phyloP scores from a whole-genome alignment of 2,329 filamentous ascomycete genomes.

The Tolypocladium endophyticum region DNA sequence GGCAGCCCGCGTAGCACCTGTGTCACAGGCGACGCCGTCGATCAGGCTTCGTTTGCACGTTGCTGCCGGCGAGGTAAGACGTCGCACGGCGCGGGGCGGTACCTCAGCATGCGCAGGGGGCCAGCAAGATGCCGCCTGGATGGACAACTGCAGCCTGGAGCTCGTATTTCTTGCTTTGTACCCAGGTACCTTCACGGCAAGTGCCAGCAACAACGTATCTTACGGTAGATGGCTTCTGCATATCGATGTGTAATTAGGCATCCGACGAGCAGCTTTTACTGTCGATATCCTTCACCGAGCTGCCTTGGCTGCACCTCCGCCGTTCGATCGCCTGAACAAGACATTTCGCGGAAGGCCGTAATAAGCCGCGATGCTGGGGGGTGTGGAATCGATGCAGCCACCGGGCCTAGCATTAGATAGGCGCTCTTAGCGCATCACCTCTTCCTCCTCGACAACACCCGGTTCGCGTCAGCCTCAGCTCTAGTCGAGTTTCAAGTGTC shows the following conservation, averaged over 20 bases:
- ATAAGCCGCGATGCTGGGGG: not conserved
- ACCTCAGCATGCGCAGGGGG: not conserved
- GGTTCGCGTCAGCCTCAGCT: not conserved
- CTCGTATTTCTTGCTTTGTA: not conserved
- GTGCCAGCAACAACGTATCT: not conserved
- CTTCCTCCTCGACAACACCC: not conserved
- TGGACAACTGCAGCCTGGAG: not conserved
- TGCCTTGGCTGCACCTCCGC: not conserved
- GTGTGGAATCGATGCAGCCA: slow-evolving; percentile 5
- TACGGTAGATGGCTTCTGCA: too few relatives aligned
- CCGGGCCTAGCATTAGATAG: slow-evolving; percentile 1
- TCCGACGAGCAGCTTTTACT: not conserved
- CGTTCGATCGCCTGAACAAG: not conserved
- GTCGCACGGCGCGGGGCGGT: not conserved
- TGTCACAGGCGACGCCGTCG: not conserved
- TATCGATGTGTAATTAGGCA: too few relatives aligned
- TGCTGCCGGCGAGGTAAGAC: not conserved
- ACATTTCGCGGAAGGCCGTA: not conserved
- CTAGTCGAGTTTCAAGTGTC: not conserved
- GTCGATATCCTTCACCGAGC: not conserved
- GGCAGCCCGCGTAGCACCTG: not conserved
- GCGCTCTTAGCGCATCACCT: not conserved
- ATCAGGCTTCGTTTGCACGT: not conserved
- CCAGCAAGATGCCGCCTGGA: not conserved
- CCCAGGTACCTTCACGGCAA: not conserved